Evolutionary conservation across 306 rosid genomes (phyloP).

Genomic region (Pyrus communis): DNA sequence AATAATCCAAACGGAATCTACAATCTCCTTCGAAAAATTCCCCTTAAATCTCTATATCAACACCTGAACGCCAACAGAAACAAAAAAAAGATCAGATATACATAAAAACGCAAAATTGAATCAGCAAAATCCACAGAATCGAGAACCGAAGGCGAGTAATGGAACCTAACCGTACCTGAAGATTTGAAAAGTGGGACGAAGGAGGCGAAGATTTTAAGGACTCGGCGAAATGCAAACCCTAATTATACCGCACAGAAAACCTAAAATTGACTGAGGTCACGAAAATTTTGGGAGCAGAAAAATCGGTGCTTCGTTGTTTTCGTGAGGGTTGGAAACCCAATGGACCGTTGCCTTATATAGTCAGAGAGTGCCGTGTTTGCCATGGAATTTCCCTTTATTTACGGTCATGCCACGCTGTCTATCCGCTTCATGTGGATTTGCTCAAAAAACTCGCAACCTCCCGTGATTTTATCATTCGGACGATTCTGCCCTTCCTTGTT

Average conservation of each 20-base stretch:
- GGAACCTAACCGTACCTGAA: background rate
- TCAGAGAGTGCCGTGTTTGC: background rate
- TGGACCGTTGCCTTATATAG: background rate
- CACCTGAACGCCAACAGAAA: background rate
- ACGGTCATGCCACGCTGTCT: background rate
- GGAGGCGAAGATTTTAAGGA: background rate
- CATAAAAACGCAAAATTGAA: background rate
- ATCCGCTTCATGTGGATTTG: background rate
- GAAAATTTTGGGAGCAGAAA: background rate
- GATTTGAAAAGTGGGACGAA: background rate
- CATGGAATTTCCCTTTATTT: background rate
- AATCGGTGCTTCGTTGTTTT: background rate
- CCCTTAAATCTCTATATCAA: background rate
- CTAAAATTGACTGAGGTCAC: background rate
- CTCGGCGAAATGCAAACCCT: background rate
- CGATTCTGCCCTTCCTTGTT: slow-evolving; percentile 2
- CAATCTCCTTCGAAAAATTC: background rate
- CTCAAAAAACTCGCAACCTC: background rate
- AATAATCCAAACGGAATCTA: background rate
- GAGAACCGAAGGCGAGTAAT: background rate
- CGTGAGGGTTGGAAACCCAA: background rate
- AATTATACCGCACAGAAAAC: background rate
- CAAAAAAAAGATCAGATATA: background rate
- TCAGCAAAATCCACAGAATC: background rate
- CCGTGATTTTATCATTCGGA: background rate